These are phyloP conservation scores for Aspergillus bridgeri DNA, from an alignment of 495 filamentous ascomycete species.

Conservation along the genomic window DNA sequence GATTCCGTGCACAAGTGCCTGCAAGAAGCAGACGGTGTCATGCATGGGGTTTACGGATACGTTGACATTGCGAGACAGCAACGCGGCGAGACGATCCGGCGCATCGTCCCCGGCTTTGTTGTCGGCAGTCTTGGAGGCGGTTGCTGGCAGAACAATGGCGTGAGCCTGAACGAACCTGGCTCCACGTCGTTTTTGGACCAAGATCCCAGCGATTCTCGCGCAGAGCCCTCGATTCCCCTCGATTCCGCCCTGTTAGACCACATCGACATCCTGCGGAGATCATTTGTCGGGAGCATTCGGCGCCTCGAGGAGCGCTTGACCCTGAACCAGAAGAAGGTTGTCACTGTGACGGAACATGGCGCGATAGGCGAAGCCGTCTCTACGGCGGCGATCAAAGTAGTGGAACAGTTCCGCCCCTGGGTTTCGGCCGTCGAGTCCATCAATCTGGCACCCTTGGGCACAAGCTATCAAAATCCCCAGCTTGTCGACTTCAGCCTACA, in stretches of 20 bases:
- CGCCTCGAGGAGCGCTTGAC: slow-evolving; percentile 81
- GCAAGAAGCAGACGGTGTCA: slow-evolving; percentile 91
- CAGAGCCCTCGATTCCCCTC: slow-evolving; percentile 69
- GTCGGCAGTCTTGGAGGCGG: slow-evolving; percentile 76
- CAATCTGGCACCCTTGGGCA: slow-evolving; percentile 71
- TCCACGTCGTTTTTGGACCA: slow-evolving; percentile 80
- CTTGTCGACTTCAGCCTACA: slow-evolving; percentile 82
- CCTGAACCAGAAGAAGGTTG: slow-evolving; percentile 70
- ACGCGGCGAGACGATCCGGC: slow-evolving; percentile 79
- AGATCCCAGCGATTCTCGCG: slow-evolving; percentile 62
- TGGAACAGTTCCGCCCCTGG: slow-evolving; percentile 85
- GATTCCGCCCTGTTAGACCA: slow-evolving; percentile 75
- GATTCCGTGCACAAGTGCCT: slow-evolving; percentile 93
- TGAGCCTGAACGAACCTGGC: slow-evolving; percentile 63
- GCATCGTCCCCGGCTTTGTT: slow-evolving; percentile 90
- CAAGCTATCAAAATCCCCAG: slow-evolving; percentile 76
- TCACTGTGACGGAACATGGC: slow-evolving; percentile 67
- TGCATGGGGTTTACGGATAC: slow-evolving; percentile 90
- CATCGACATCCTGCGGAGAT: slow-evolving; percentile 76
- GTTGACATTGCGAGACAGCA: slow-evolving; percentile 93
- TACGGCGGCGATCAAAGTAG: slow-evolving; percentile 66
- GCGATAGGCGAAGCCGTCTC: slow-evolving; percentile 73
- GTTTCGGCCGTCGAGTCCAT: slow-evolving; percentile 83
- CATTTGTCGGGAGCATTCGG: slow-evolving; percentile 76
- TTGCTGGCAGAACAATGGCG: slow-evolving; percentile 90